Evolutionary conservation across 2,329 filamentous ascomycete genomes (phyloP).

Genomic region (Arthrobotrys sinensis): DNA sequence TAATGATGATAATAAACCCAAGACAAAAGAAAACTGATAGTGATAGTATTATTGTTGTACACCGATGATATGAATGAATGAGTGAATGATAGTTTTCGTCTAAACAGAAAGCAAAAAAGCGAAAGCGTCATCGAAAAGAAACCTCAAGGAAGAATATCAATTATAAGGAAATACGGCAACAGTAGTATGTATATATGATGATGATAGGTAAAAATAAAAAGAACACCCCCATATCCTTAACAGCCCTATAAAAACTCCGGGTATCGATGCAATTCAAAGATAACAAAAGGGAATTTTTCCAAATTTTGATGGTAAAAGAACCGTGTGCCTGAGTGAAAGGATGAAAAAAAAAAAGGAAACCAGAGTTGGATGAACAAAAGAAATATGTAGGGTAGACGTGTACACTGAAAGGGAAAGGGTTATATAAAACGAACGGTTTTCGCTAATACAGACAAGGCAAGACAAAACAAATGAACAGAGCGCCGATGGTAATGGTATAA

Average conservation of each 20-base stretch:
- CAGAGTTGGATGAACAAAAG: conserved; percentile 32
- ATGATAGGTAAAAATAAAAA: conserved; percentile 18
- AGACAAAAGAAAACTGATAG: no score
- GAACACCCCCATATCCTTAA: conserved; percentile 30
- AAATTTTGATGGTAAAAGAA: conserved; percentile 29
- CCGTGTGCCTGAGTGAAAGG: conserved; percentile 24
- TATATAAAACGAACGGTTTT: conserved; percentile 44
- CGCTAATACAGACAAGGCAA: conserved; percentile 36
- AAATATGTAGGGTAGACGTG: conserved; percentile 40
- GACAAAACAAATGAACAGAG: conserved; percentile 20
- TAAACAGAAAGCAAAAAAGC: background rate
- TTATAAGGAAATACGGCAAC: background rate
- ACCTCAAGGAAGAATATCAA: background rate
- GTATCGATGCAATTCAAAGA: conserved; percentile 53
- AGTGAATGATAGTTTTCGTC: conserved; percentile 5
- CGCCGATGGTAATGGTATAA: conserved; percentile 32
- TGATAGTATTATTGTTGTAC: conserved; percentile 35
- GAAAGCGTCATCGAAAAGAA: conserved; percentile 4
- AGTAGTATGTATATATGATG: conserved; percentile 13
- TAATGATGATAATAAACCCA: conserved; percentile 4
- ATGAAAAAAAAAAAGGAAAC: conserved; percentile 21
- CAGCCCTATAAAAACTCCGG: conserved; percentile 58
- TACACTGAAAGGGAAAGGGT: conserved; percentile 46
- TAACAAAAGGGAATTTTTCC: conserved; percentile 20
- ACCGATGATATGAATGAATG: conserved; percentile 16